Evolutionary conservation across 2,329 filamentous ascomycete species (phyloP).

Genomic region (Penicillium occitanis): DNA sequence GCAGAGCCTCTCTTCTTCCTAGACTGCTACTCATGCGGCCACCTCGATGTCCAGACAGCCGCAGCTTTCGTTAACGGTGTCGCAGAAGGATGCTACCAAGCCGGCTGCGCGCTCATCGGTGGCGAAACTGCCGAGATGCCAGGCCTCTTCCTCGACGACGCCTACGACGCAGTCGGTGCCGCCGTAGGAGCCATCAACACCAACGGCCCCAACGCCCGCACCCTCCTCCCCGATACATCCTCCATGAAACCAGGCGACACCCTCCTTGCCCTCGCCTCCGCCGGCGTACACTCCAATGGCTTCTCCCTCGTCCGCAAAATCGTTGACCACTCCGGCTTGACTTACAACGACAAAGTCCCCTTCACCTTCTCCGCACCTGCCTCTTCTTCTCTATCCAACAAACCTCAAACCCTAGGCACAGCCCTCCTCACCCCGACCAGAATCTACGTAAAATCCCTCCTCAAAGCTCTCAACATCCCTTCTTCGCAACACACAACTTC

Average conservation of each 20-base stretch:
- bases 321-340: constrained; percentile 68
- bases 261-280: constrained; percentile 79
- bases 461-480: constrained; percentile 58
- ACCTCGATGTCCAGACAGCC: constrained; percentile 73
- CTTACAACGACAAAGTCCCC: constrained; percentile 70
- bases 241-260: constrained; percentile 81
- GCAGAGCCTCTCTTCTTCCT: constrained; percentile 95
- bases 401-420: constrained; percentile 58
- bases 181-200: constrained; percentile 77
- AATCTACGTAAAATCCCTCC: constrained; percentile 85
- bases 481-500: constrained; percentile 24
- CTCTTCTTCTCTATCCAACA: constrained; percentile 66
- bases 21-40: constrained; percentile 95
- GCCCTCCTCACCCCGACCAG: constrained; percentile 83
- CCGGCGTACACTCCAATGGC: constrained; percentile 91
- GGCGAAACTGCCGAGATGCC: constrained; percentile 99
- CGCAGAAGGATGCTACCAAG: constrained; percentile 78
- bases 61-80: constrained; percentile 89
- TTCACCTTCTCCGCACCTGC: constrained; percentile 60
- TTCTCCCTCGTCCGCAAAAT: constrained; percentile 96
- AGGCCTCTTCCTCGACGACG: constrained; percentile 81
- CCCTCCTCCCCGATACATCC: constrained; percentile 71
- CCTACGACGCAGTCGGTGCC: constrained; percentile 90
- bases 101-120: constrained; percentile 88
- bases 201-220: constrained; percentile 52